These are phyloP conservation scores for Immersiporthe knoxdaviesiana DNA, from an alignment of 2,329 filamentous ascomycete genomes.

Conservation along the genomic window DNA sequence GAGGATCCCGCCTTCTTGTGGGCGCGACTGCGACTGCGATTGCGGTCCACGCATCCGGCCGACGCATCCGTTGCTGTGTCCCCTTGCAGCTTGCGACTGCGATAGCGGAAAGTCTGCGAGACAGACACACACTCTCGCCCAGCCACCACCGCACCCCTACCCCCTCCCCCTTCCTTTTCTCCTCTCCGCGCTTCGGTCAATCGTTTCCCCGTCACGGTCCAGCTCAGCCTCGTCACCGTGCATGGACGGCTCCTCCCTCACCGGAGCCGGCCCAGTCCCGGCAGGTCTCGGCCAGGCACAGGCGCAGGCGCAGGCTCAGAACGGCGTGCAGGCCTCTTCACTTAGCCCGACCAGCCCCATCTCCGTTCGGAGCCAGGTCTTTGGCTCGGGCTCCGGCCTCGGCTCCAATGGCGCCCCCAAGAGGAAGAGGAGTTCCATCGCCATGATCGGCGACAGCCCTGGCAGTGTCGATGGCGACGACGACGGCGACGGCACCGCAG, in stretches of 20 bases:
- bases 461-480: conserved; percentile 62
- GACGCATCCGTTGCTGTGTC: conserved; percentile 7
- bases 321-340: conserved; percentile 31
- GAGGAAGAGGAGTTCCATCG: conserved; percentile 60
- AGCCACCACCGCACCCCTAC: no score
- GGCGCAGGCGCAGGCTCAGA: conserved; percentile 13
- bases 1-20: conserved; percentile 1
- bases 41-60: neutral
- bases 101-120: conserved; percentile 14
- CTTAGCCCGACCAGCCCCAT: conserved; percentile 59
- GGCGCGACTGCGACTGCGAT: neutral
- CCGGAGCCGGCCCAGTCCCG: conserved; percentile 38
- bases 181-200: neutral
- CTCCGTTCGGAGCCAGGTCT: conserved; percentile 48
- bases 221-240: conserved; percentile 27
- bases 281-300: conserved; percentile 21
- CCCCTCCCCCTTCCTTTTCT: conserved; percentile 4
- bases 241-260: conserved; percentile 44
- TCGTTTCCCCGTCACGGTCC: conserved; percentile 13
- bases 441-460: conserved; percentile 58
- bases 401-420: conserved; percentile 53
- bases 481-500: conserved; percentile 57
- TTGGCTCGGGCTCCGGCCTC: conserved; percentile 35
- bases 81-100: conserved; percentile 4
- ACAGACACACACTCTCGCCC: conserved; percentile 9